Conservation (phyloP, 108 stramenopile species). For the Aureococcus anophagefferens region DNA sequence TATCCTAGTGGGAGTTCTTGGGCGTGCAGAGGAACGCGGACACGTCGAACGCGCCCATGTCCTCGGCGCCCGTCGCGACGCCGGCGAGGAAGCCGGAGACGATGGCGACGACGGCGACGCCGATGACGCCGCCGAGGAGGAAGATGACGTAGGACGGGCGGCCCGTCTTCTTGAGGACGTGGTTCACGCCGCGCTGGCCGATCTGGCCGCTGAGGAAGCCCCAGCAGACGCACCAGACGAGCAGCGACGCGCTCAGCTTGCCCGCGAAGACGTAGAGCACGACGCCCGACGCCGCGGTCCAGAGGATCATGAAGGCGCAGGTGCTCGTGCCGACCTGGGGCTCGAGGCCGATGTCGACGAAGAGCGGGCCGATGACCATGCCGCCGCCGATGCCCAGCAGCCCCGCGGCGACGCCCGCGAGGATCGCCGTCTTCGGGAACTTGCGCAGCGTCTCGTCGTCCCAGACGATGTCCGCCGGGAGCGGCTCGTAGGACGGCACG, state of each 20-base stretch:
- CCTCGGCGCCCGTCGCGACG: too few relatives aligned
- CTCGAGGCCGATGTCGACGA: slow-evolving; percentile 2
- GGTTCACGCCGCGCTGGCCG: not conserved
- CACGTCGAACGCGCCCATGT: too few relatives aligned
- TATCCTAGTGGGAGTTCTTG: too few relatives aligned
- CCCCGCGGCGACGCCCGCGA: slow-evolving; percentile 14
- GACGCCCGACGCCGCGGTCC: not conserved
- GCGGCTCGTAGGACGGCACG: not conserved
- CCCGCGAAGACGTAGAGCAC: not conserved
- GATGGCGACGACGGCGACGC: not conserved
- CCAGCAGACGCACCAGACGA: not conserved
- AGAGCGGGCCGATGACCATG: slow-evolving; percentile 11
- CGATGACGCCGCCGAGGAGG: slow-evolving; percentile 1
- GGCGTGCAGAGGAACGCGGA: too few relatives aligned
- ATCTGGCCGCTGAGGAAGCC: slow-evolving; percentile 3
- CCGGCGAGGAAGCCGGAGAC: not conserved
- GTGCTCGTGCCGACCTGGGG: slow-evolving; percentile 1
- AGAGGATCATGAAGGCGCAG: slow-evolving; percentile 4
- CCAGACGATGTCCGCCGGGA: not conserved
- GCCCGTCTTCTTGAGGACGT: not conserved
- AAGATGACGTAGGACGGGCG: not conserved
- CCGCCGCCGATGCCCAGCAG: slow-evolving; percentile 17
- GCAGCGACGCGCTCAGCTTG: not conserved
- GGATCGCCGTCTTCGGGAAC: not conserved
- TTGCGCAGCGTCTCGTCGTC: not conserved